A percentile compares a stretch with the other conserved stretches of the same genome.
These are phyloP conservation scores for Cladosporium austrohemisphaericum DNA, from an alignment of 2,329 filamentous ascomycete species.

Conservation along the genomic window DNA sequence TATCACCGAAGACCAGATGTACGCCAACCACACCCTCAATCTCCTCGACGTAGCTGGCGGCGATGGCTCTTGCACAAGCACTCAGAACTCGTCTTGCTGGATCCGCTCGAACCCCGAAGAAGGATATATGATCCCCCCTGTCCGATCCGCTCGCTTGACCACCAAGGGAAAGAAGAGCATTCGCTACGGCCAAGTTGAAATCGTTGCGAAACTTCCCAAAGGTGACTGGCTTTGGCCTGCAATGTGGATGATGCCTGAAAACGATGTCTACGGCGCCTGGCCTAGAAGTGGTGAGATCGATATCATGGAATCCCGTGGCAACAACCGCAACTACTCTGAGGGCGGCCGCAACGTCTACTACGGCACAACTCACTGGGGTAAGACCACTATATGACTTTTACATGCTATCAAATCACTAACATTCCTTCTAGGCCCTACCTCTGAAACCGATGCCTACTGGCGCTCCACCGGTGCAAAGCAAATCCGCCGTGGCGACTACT, in stretches of 20 bases:
- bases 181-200: slow-evolving; percentile 51
- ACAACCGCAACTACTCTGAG: slow-evolving; percentile 37
- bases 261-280: slow-evolving; percentile 49
- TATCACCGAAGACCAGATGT: slow-evolving; percentile 37
- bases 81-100: slow-evolving; percentile 34
- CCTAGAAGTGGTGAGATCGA: slow-evolving; percentile 54
- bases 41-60: slow-evolving; percentile 33
- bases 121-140: slow-evolving; percentile 48
- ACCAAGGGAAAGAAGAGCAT: slow-evolving; percentile 48
- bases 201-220: slow-evolving; percentile 50
- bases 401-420: background rate
- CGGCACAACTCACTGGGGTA: slow-evolving; percentile 49
- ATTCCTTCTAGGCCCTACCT: slow-evolving; percentile 3
- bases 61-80: slow-evolving; percentile 43
- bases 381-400: background rate
- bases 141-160: slow-evolving; percentile 48
- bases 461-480: slow-evolving; percentile 28
- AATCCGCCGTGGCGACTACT: slow-evolving; percentile 36
- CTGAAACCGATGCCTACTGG: slow-evolving; percentile 28
- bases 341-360: slow-evolving; percentile 43
- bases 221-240: slow-evolving; percentile 56
- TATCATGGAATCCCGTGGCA: slow-evolving; percentile 50
- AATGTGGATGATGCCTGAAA: slow-evolving; percentile 51
- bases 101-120: slow-evolving; percentile 42
- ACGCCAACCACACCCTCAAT: slow-evolving; percentile 36